Conservation (phyloP, 1,139 yeast genomes). For the Saccharomyces pastorianus region DNA sequence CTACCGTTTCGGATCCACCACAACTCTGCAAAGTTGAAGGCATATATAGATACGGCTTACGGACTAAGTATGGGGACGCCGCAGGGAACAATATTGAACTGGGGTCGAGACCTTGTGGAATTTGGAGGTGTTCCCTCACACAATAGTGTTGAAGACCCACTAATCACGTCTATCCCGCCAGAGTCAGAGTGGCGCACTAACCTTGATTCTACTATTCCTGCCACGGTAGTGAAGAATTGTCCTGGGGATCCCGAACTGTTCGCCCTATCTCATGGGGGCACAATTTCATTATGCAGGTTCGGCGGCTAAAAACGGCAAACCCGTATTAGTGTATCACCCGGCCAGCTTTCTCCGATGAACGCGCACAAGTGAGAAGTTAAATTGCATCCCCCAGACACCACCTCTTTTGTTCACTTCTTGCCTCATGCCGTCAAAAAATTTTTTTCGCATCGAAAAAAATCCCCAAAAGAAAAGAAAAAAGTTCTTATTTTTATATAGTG, state of each 20-base stretch:
- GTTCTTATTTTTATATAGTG: neutral
- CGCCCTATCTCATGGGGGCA: constrained; percentile 3
- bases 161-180: neutral
- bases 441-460: neutral
- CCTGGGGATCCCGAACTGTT: constrained; percentile 14
- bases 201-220: neutral
- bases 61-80: constrained; percentile 23
- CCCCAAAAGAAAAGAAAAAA: constrained; percentile 1
- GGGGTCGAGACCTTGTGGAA: constrained; percentile 23
- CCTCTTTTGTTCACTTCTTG: constrained; percentile 3
- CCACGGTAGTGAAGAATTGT: neutral
- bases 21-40: constrained; percentile 20
- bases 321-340: neutral
- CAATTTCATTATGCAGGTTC: neutral
- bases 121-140: constrained; percentile 23
- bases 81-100: constrained; percentile 16
- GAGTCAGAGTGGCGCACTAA: neutral
- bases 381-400: constrained; percentile 4
- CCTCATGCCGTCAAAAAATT: neutral
- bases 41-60: constrained; percentile 10
- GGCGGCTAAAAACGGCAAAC: neutral
- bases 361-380: neutral
- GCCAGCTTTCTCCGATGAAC: neutral
- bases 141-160: neutral
- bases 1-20: constrained; percentile 19